Conservation (phyloP, 805 yeast genomes). For the Starmerella bombi region DNA sequence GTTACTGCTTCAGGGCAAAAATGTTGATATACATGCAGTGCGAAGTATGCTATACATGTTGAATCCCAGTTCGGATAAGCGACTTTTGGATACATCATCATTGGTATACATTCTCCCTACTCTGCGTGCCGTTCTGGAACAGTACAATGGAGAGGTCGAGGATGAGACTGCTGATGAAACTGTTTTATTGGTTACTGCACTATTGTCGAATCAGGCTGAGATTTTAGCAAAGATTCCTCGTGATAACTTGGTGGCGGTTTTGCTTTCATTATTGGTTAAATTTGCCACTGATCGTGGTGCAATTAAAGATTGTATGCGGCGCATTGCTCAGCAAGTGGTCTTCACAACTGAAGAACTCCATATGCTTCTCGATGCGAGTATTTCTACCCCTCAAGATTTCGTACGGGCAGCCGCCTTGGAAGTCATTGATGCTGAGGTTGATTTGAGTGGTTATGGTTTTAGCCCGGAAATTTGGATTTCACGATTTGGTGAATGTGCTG, state of each 20-base stretch:
- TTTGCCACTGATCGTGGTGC: slow-evolving; percentile 66
- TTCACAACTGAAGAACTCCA: slow-evolving; percentile 47
- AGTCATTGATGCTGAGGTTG: slow-evolving; percentile 66
- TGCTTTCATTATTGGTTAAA: slow-evolving; percentile 49
- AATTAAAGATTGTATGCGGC: slow-evolving; percentile 69
- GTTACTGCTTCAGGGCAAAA: slow-evolving; percentile 37
- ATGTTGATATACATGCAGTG: slow-evolving; percentile 38
- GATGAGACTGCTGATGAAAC: slow-evolving; percentile 57
- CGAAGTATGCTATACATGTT: slow-evolving; percentile 62
- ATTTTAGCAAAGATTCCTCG: slow-evolving; percentile 54
- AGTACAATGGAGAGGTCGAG: slow-evolving; percentile 8
- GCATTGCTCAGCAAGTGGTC: slow-evolving; percentile 61
- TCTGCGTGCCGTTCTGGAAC: slow-evolving; percentile 44
- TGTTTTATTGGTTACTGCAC: slow-evolving; percentile 63
- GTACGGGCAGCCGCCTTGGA: slow-evolving; percentile 74
- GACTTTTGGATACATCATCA: slow-evolving; percentile 53
- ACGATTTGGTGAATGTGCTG: slow-evolving; percentile 52
- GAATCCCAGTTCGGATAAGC: slow-evolving; percentile 60
- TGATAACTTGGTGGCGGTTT: slow-evolving; percentile 42
- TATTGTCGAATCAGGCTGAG: slow-evolving; percentile 40
- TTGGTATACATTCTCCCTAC: slow-evolving; percentile 67
- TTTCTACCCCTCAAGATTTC: slow-evolving; percentile 50
- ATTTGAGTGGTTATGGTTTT: slow-evolving; percentile 34
- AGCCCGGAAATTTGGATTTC: slow-evolving; percentile 67
- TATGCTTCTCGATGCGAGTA: slow-evolving; percentile 35